phyloP scores from a whole-genome alignment of 345 rosid species.

The Brassica juncea region DNA sequence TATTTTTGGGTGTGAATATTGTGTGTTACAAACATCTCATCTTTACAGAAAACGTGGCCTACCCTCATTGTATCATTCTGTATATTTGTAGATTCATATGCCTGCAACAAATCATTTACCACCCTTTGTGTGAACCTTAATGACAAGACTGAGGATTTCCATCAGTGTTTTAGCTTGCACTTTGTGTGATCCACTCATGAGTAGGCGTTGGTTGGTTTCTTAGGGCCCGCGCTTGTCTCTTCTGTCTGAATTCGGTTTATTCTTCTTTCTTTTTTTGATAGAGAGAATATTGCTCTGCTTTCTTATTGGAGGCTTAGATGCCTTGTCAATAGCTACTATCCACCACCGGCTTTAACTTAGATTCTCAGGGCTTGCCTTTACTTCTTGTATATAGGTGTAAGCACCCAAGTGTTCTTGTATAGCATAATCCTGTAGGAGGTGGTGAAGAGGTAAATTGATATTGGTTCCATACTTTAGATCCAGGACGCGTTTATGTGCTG shows the following conservation, averaged over 20 bases:
- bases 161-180: slow-evolving; percentile 32
- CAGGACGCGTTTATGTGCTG: not conserved
- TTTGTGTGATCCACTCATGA: slow-evolving; percentile 39
- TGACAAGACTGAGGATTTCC: slow-evolving; percentile 36
- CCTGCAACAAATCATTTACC: slow-evolving; percentile 17
- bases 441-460: slow-evolving; percentile 32
- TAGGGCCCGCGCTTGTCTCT: slow-evolving; percentile 38
- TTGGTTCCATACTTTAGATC: slow-evolving; percentile 8
- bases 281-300: slow-evolving; percentile 18
- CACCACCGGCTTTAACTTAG: slow-evolving; percentile 21
- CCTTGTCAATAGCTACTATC: slow-evolving; percentile 20
- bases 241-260: slow-evolving; percentile 25
- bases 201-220: slow-evolving; percentile 17
- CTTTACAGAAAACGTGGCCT: slow-evolving; percentile 19
- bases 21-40: slow-evolving; percentile 12
- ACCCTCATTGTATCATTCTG: not conserved
- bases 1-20: not conserved
- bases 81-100: not conserved
- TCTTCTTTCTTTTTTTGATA: not conserved
- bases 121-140: slow-evolving; percentile 27
- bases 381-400: slow-evolving; percentile 23
- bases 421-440: not conserved
- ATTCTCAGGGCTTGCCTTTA: slow-evolving; percentile 25
- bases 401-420: slow-evolving; percentile 3
- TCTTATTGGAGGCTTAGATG: slow-evolving; percentile 34